Percentiles rank a stretch among this genome's conserved stretches.
phyloP scores from a whole-genome alignment of 352 stramenopile species.

The Phytophthora hybrid region DNA sequence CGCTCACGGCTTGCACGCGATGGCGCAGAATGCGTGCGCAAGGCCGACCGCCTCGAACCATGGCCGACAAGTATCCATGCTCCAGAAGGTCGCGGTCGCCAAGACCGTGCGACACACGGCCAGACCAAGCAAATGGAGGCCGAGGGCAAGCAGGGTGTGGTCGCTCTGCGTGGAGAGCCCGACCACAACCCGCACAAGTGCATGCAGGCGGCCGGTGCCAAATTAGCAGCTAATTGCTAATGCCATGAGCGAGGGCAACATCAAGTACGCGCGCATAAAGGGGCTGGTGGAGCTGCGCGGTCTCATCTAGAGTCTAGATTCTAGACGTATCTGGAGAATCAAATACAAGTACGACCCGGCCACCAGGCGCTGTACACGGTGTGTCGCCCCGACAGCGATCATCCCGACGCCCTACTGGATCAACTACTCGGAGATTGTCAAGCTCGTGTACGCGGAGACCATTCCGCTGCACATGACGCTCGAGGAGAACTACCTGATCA shows the following conservation, averaged over 20 bases:
- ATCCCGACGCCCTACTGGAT: slow-evolving; percentile 97
- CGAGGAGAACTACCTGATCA: slow-evolving; percentile 93
- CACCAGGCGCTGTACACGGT: slow-evolving; percentile 91
- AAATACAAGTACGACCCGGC: slow-evolving; percentile 92
- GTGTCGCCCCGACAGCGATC: slow-evolving; percentile 90
- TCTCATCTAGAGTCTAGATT: slow-evolving; percentile 93
- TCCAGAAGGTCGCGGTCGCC: slow-evolving; percentile 83
- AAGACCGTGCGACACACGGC: slow-evolving; percentile 95
- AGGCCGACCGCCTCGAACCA: slow-evolving; percentile 39
- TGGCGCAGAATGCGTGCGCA: slow-evolving; percentile 27
- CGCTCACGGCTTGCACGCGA: slow-evolving; percentile 88
- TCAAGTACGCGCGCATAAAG: slow-evolving; percentile 96
- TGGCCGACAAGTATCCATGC: slow-evolving; percentile 77
- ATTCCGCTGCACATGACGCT: slow-evolving; percentile 92
- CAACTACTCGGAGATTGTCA: slow-evolving; percentile 96
- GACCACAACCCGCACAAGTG: slow-evolving; percentile 92
- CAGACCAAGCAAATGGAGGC: slow-evolving; percentile 97
- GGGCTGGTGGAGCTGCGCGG: slow-evolving; percentile 89
- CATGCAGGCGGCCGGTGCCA: slow-evolving; percentile 88
- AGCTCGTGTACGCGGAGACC: slow-evolving; percentile 87
- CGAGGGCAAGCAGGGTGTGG: slow-evolving; percentile 89
- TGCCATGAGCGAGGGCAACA: slow-evolving; percentile 83
- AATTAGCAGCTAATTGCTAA: too few species aligned
- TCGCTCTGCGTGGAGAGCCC: slow-evolving; percentile 96
- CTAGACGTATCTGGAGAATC: slow-evolving; percentile 85